phyloP scores from a whole-genome alignment of 768 basidiomycete species.

The Lentinula detonsa region DNA sequence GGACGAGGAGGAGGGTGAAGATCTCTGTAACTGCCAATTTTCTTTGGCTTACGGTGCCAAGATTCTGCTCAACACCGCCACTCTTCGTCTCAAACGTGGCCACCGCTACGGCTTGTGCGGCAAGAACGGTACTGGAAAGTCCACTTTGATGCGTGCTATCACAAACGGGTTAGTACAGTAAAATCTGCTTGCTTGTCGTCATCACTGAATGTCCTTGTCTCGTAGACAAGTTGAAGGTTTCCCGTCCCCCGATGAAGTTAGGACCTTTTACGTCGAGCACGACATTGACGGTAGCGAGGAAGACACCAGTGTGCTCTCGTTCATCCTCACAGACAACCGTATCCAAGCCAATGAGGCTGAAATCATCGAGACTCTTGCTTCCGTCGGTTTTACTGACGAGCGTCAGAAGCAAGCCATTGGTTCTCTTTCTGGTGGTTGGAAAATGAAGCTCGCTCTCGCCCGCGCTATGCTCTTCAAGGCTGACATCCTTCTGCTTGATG shows the following conservation, averaged over 20 bases:
- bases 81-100: conserved; percentile 95
- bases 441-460: conserved; percentile 98
- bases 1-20: conserved; percentile 97
- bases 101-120: conserved; percentile 98
- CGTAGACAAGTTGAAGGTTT: conserved; percentile 89
- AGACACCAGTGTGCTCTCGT: conserved; percentile 83
- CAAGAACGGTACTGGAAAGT: conserved; percentile 98
- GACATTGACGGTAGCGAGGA: conserved; percentile 96
- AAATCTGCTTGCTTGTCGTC: conserved; percentile 10
- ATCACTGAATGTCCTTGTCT: conserved; percentile 24
- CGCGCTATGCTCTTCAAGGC: conserved; percentile 98
- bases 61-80: conserved; percentile 94
- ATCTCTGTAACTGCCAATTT: conserved; percentile 98
- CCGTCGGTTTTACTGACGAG: conserved; percentile 88
- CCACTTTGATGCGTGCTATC: conserved; percentile 89
- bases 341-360: conserved; percentile 67
- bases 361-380: conserved; percentile 72
- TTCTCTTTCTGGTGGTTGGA: conserved; percentile 96
- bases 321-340: conserved; percentile 83
- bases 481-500: conserved; percentile 93
- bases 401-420: conserved; percentile 85
- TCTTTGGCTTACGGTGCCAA: conserved; percentile 98
- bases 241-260: conserved; percentile 94
- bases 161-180: conserved; percentile 57
- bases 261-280: conserved; percentile 99